Evolutionary conservation across 108 stramenopile species (phyloP).

Genomic region (Seminavis robusta): DNA sequence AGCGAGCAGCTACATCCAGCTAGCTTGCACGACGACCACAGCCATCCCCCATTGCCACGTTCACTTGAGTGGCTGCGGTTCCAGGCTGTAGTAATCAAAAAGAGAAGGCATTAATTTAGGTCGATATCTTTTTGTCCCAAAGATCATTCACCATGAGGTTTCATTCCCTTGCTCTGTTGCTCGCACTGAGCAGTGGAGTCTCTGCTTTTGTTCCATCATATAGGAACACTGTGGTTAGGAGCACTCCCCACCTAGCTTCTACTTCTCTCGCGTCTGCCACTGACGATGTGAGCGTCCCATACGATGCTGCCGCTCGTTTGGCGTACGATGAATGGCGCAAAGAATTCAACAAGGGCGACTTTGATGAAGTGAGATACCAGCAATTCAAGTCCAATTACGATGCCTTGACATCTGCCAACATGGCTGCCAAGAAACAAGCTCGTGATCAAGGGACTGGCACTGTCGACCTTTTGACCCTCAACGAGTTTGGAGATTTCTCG

Average conservation of each 20-base stretch:
- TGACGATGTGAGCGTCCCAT: conserved; percentile 63
- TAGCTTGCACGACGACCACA: no score
- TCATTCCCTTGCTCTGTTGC: conserved; percentile 15
- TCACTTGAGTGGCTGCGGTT: no score
- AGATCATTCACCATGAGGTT: conserved; percentile 15
- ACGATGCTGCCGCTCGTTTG: conserved; percentile 81
- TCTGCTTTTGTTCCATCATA: conserved; percentile 11
- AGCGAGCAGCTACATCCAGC: no score
- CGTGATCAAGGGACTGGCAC: conserved; percentile 47
- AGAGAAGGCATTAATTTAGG: no score
- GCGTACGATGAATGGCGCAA: conserved; percentile 78
- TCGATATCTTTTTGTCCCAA: no score
- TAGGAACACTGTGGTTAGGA: neutral
- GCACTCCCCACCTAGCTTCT: neutral
- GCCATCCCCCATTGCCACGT: no score
- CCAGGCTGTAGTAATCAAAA: no score
- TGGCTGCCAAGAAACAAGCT: conserved; percentile 69
- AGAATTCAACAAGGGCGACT: conserved; percentile 51
- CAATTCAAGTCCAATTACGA: conserved; percentile 77
- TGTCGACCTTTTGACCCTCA: conserved; percentile 53
- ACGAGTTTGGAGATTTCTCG: conserved; percentile 78
- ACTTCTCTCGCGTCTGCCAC: conserved; percentile 13
- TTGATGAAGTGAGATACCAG: conserved; percentile 43
- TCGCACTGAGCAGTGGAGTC: conserved; percentile 9
- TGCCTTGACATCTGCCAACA: conserved; percentile 75